Base-by-base conservation (phyloP, 2,329 filamentous ascomycete species). In the Hypoxylon sp. region DNA sequence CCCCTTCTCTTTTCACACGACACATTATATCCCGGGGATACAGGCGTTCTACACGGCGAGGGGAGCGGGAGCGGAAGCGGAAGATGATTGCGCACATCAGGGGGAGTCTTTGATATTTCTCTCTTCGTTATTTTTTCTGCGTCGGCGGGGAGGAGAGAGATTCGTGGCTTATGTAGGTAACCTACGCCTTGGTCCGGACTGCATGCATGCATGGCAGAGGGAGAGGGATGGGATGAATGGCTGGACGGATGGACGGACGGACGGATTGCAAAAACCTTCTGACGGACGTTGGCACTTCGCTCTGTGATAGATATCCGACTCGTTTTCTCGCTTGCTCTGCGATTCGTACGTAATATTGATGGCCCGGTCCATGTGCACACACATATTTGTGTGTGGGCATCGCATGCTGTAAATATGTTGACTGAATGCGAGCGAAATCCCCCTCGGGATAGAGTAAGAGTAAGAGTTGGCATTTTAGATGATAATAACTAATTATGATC, bases 1-100 rank as follows among this genome's bases (percentile, higher is more conserved):
- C 19, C 46, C 6, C 2, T 24, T 17, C 17, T 17, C 3, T 31
- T 51, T 61, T 55, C 47, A 11, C 39, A 37, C 53, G 37, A 60
- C 27, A 67, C 24, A 68, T 65, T 56, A 62, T 68, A 62, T 68
- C 61, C 61, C 53, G 29, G 61, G 55, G 57, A 52, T 57, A 69
- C 21, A 58, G 67, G 67, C 67, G 67, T 70, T 70, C 19, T 39
- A 56, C 27, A 65, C 17, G 55, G 54, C 39, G 50, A 53, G 46
- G 48, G 55, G 54, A 32, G 50, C 48, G 37, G 48, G 47, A 58
- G 53, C 48, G 52, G 63, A 61, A 58, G 53, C 48, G 52, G 63
- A 61, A 54, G 56, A n/a, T 21, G 24, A 50, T 46, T 51, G 21
- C 48, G 31, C 17, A 58, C 27, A 61, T 61, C 1, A 32, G 48